Base-by-base conservation (phyloP, 2,329 filamentous ascomycete genomes). In the Samsoniella hepiali region DNA sequence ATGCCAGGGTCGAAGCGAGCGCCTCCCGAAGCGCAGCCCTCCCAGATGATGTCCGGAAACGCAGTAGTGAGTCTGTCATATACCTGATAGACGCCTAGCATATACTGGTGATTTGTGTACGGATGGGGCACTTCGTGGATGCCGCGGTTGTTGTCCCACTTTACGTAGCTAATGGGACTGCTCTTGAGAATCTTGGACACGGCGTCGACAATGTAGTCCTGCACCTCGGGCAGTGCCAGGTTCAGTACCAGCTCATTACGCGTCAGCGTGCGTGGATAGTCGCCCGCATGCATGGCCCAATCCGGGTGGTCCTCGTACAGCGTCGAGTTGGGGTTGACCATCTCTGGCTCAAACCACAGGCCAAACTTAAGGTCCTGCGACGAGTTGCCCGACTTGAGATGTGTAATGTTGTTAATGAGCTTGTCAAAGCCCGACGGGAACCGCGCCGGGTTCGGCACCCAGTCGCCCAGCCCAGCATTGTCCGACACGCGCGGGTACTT, bases 91-190 rank as follows among this genome's bases (percentile, higher is more conserved):
- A 89, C 72, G 4, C 87, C 87, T 0, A 89, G 75, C 68, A 89
- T 88, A 71, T 89, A 88, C 1, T 77, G 73, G 69, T 89, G 85
- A 67, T 82, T 75, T 7, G 79, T 81, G 1, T 79, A 77, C 0
- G 86, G 84, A 0, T 77, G 78, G 0, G 84, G 74, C 53, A 79
- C 79, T 71, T 89, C 86, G 69, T 88, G 84, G 51, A 88, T 85
- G 1, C 81, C 86, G 5, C 87, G 77, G 73, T 89, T 89, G 72
- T 88, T 87, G 67, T 89, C 87, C 87, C 86, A 89, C 67, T 89
- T 89, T 65, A 89, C 80, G 65, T 89, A 89, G 10, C 75, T 73
- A 54, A 89, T 82, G 31, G 82, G 75, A 0, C 81, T 79, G 1
- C 76, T 81, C 51, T 82, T 76, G 22, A 89, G 78, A 7, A 89